phyloP scores from a whole-genome alignment of 1,284 basidiomycete species.

The Boletellus dicymbophilus region DNA sequence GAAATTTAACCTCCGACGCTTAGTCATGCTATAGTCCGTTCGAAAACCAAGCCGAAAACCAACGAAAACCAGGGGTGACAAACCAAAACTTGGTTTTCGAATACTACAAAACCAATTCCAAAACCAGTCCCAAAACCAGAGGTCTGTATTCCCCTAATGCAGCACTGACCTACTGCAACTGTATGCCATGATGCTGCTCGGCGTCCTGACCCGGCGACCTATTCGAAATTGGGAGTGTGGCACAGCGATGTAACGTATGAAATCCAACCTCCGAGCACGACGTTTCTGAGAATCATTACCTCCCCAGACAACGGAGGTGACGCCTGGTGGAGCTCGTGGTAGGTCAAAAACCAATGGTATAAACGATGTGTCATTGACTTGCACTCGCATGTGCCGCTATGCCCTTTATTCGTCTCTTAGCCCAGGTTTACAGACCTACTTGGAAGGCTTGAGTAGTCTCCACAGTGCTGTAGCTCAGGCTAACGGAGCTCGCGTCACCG shows the following conservation, averaged over 20 bases:
- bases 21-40: too few species aligned
- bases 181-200: slow-evolving; percentile 70
- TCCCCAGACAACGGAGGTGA: slow-evolving; percentile 68
- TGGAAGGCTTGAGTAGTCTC: slow-evolving; percentile 64
- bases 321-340: slow-evolving; percentile 72
- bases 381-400: slow-evolving; percentile 38
- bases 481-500: slow-evolving; percentile 64
- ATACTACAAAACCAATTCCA: too few species aligned
- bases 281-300: slow-evolving; percentile 69
- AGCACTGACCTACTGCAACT: slow-evolving; percentile 43
- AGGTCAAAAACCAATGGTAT: slow-evolving; percentile 1
- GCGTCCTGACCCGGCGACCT: slow-evolving; percentile 68
- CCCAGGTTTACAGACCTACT: slow-evolving; percentile 64
- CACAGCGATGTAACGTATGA: slow-evolving; percentile 85
- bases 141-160: too few species aligned
- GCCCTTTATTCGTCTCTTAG: slow-evolving; percentile 75
- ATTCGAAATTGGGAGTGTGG: slow-evolving; percentile 83
- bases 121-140: too few species aligned
- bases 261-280: slow-evolving; percentile 68
- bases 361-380: slow-evolving; percentile 4
- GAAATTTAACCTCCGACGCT: too few species aligned
- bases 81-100: too few species aligned
- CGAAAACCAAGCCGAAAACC: too few species aligned
- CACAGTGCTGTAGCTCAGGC: slow-evolving; percentile 73
- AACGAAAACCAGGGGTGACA: too few species aligned